Conservation (phyloP, 2,329 filamentous ascomycete genomes). For the Cercospora citrullina region DNA sequence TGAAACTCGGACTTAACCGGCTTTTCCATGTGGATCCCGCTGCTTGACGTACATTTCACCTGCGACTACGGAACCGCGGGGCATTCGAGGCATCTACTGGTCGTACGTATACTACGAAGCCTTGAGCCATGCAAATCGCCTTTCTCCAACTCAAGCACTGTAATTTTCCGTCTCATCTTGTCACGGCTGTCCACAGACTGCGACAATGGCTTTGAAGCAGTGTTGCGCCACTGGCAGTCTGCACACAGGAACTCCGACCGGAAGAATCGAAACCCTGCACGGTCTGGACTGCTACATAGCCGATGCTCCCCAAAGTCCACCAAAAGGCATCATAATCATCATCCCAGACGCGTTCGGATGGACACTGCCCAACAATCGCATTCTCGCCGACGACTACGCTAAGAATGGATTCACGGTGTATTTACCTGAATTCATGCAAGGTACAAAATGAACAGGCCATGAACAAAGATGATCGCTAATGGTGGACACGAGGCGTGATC, state of each 20-base stretch:
- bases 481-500: conserved; percentile 27
- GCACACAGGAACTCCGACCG: conserved; percentile 39
- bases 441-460: conserved; percentile 20
- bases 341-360: conserved; percentile 44
- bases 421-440: conserved; percentile 43
- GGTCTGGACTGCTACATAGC: conserved; percentile 43
- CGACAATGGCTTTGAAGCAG: conserved; percentile 31
- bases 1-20: not conserved
- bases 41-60: not conserved
- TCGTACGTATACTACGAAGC: not conserved
- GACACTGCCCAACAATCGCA: conserved; percentile 40
- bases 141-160: not conserved
- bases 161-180: not conserved
- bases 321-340: conserved; percentile 42
- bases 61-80: not conserved
- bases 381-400: conserved; percentile 42
- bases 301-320: conserved; percentile 34
- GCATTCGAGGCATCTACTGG: not conserved
- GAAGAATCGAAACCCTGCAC: conserved; percentile 39
- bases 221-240: conserved; percentile 43
- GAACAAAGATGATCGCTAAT: not conserved
- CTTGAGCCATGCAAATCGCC: not conserved
- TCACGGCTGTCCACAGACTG: not conserved
- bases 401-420: conserved; percentile 36
- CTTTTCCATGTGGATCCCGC: not conserved